These are phyloP conservation scores for Oryza glaberrima DNA, from an alignment of 176 grass and related monocot genomes.

Conservation along the genomic window DNA sequence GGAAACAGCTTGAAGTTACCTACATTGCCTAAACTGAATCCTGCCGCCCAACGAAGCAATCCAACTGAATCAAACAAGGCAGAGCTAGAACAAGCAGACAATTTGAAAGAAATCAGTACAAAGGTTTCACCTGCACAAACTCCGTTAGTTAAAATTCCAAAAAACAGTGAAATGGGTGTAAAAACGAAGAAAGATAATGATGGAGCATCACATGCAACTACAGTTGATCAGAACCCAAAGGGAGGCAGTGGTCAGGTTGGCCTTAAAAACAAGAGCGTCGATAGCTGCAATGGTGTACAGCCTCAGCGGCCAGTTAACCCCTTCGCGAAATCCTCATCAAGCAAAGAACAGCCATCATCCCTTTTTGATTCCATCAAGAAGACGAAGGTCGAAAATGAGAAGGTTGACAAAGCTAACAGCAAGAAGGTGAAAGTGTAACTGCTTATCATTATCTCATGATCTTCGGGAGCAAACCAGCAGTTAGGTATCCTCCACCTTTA, in stretches of 20 bases:
- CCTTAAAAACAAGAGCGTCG: background rate
- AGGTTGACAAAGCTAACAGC: constrained; percentile 43
- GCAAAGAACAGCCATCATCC: constrained; percentile 52
- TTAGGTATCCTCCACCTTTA: background rate
- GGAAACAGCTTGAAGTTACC: constrained; percentile 8
- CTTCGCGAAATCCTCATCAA: constrained; percentile 58
- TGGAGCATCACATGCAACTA: constrained; percentile 5
- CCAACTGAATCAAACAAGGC: constrained; percentile 38
- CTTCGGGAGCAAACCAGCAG: background rate
- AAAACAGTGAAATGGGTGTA: constrained; percentile 28
- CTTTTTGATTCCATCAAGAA: constrained; percentile 74
- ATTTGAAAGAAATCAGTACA: background rate
- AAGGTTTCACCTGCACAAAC: constrained; percentile 30
- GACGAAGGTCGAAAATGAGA: constrained; percentile 59
- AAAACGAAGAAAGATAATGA: constrained; percentile 32
- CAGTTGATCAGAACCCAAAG: constrained; percentile 16
- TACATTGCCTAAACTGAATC: constrained; percentile 28
- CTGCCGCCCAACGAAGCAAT: constrained; percentile 22
- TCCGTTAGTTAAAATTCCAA: constrained; percentile 38
- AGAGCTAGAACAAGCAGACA: constrained; percentile 33
- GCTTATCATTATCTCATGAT: background rate
- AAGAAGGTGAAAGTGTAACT: constrained; percentile 47
- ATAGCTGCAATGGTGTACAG: constrained; percentile 11
- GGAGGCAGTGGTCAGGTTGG: constrained; percentile 23
- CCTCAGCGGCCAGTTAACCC: constrained; percentile 60